Evolutionary conservation across 2,329 filamentous ascomycete genomes (phyloP), one percentile per base, ranked within the genome.

Genomic region (Dendrostoma leiphaemia): DNA sequence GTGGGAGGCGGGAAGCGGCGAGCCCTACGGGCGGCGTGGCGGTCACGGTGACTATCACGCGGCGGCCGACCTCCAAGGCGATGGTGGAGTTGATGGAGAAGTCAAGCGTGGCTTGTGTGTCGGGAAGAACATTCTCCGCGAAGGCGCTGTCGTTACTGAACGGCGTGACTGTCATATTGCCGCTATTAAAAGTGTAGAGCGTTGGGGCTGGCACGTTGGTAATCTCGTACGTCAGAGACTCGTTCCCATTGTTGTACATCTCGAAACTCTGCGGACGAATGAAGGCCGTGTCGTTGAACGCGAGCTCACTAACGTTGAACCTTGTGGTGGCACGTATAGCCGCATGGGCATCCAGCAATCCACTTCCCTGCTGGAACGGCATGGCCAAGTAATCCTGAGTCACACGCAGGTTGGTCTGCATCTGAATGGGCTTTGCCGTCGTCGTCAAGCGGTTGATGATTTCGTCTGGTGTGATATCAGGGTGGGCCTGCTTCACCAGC

Each of bases 1-100:
- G 65, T 4, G 73, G 73, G 23, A 69, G 53, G 21, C 61, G 63
- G 7, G 60, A 54, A 7, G 59, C 51, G 43, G 69, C 58, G 3
- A 69, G 58, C n/a, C 60, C 60, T 2, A 47, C 31, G 2, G 69
- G 69, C 2, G 62, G 65, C 8, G 60, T 65, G 35, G 64, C 56
- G 10, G 57, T 61, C 10, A 69, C 65, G 6, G 62, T 64, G 38
- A 71, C 58, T 2, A 57, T 46, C 6, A 51, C 55, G 3, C 53
- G 57, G 35, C 48, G 43, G n/a, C 60, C 63, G 9, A 65, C 65
- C 13, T 63, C 61, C 35, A 71, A 54, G 4, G 61, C 65, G 29
- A 69, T 57, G 17, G 58, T 60, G 40, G 60, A 58, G 17, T 60
- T 53, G 17, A 43, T 6, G 21, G 54, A 53, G 28, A 66, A 63